Base-by-base conservation (phyloP, 805 yeast genomes). In the Alloascoidea africana region DNA sequence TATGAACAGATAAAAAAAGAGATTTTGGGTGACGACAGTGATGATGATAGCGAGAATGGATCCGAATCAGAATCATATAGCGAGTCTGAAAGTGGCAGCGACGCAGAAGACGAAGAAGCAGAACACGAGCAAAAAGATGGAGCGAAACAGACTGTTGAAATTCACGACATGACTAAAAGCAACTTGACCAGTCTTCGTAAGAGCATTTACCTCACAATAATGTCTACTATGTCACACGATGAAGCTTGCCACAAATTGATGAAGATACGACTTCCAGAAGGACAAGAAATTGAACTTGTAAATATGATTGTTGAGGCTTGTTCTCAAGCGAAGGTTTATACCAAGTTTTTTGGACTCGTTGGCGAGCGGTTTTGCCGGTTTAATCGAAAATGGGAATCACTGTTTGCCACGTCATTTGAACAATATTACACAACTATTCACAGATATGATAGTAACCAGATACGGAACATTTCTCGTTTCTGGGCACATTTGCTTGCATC, bases 221-320 rank as follows among this genome's bases (percentile, higher is more conserved):
- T 83, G 78, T 84, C 96, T 16, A 76, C 94, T 42, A 71, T 89
- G 77, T 77, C 93, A 0, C 75, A 87, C 3, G 94, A 84, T 46
- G 98, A 91, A 60, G 89, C 94, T 0, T 86, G 84, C 1, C 97
- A 87, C 54, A 87, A 87, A 53, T 57, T 91, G 4, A 46, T 82
- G 32, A 70, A 68, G 48, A 48, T 82, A 8, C 42, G 51, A 3
- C 44, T 54, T 5, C 46, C 44, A 4, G 58, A 64, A 2, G 52
- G 60, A 5, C 63, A 69, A 34, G 71, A 76, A 45, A 55, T 55
- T 3, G 68, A 70, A 45, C 62, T 84, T 11, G 74, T 71, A 4
- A 86, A 80, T 45, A 80, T 82, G 71, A 57, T 89, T 3, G 61
- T 84, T 11, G 80, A 79, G 52, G 74, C 89, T 42, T 80, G 95